These are phyloP conservation scores for Fusarium decemcellulare DNA, from an alignment of 2,329 filamentous ascomycete species.

Conservation along the genomic window DNA sequence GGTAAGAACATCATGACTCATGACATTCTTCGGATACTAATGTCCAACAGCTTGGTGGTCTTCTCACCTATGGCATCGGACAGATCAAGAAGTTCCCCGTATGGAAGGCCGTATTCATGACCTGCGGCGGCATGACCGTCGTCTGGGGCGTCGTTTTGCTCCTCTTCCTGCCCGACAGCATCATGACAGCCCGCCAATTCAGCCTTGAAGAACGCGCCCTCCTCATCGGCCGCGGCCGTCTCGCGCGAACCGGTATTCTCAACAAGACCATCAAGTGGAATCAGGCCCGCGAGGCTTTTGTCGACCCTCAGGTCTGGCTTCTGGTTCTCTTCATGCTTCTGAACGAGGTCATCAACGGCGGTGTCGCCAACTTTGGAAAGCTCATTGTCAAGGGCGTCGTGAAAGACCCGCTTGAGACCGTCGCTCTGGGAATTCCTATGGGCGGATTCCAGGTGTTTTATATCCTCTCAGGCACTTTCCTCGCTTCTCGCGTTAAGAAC, in stretches of 20 bases:
- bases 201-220: slow-evolving; percentile 50
- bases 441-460: slow-evolving; percentile 67
- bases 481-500: slow-evolving; percentile 64
- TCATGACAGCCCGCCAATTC: slow-evolving; percentile 51
- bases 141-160: slow-evolving; percentile 61
- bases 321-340: slow-evolving; percentile 68
- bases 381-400: slow-evolving; percentile 64
- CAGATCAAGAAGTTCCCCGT: slow-evolving; percentile 60
- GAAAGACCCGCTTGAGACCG: slow-evolving; percentile 53
- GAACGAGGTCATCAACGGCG: slow-evolving; percentile 67
- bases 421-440: slow-evolving; percentile 66
- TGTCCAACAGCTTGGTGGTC: slow-evolving; percentile 50
- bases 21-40: neutral
- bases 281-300: slow-evolving; percentile 63
- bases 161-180: slow-evolving; percentile 62
- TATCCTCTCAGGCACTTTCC: slow-evolving; percentile 64
- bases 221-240: slow-evolving; percentile 73
- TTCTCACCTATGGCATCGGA: slow-evolving; percentile 66
- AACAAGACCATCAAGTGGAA: slow-evolving; percentile 62
- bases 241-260: slow-evolving; percentile 61
- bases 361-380: slow-evolving; percentile 69
- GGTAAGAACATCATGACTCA: neutral
- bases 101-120: slow-evolving; percentile 68
- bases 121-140: slow-evolving; percentile 63
- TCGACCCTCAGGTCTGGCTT: slow-evolving; percentile 67